These are phyloP conservation scores for Salix brachista DNA, from an alignment of 345 rosid genomes.

Conservation along the genomic window DNA sequence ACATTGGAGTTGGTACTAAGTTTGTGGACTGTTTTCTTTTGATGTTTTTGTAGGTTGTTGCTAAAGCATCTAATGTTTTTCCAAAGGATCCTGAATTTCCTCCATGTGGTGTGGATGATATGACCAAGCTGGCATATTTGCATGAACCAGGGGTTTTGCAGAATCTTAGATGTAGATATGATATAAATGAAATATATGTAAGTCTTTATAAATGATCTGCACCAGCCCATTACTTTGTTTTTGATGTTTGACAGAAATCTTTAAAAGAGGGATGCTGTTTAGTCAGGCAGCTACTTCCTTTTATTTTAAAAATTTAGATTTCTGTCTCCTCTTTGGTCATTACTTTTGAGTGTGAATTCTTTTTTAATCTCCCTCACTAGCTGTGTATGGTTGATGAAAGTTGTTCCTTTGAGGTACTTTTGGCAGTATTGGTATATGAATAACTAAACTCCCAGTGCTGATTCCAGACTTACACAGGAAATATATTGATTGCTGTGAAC, in stretches of 20 bases:
- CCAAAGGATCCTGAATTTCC: constrained; percentile 32
- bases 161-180: constrained; percentile 27
- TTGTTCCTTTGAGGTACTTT: background rate
- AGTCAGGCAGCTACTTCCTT: background rate
- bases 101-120: constrained; percentile 27
- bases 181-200: constrained; percentile 31
- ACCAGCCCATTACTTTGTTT: background rate
- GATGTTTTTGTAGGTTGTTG: constrained; percentile 16
- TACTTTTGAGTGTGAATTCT: background rate
- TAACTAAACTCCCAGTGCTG: constrained; percentile 19
- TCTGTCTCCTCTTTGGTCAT: background rate
- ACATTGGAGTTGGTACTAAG: constrained; percentile 6
- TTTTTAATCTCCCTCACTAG: background rate
- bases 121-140: constrained; percentile 36
- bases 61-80: constrained; percentile 20
- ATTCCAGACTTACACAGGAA: constrained; percentile 89
- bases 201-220: constrained; percentile 2
- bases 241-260: background rate
- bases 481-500: constrained; percentile 92
- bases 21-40: background rate
- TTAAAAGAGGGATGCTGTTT: background rate
- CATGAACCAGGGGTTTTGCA: constrained; percentile 29
- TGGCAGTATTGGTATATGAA: background rate
- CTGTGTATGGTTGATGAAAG: background rate
- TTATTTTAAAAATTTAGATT: background rate